Evolutionary conservation across 345 rosid species (phyloP).

Genomic region (Gynandropsis gynandra): DNA sequence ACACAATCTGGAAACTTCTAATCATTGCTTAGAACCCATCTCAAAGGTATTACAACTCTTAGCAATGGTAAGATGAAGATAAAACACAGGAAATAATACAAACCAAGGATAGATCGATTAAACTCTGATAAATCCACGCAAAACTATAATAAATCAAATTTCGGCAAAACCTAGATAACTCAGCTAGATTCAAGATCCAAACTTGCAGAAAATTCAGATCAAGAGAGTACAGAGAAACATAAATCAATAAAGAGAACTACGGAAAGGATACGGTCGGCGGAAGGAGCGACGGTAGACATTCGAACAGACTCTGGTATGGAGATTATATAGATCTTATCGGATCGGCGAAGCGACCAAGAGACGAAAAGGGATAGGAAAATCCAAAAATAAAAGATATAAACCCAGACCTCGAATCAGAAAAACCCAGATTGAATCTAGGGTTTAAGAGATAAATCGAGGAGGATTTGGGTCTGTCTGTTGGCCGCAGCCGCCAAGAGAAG

Average conservation of each 20-base stretch:
- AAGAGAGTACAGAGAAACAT: neutral
- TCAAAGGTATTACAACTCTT: no score
- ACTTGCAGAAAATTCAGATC: neutral
- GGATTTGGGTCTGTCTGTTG: slow-evolving; percentile 31
- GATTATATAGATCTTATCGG: slow-evolving; percentile 12
- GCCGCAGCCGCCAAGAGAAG: slow-evolving; percentile 23
- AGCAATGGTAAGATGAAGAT: no score
- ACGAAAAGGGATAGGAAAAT: neutral
- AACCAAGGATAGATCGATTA: neutral
- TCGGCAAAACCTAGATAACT: neutral
- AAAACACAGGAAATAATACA: neutral
- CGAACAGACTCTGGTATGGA: neutral
- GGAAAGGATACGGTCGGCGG: slow-evolving; percentile 64
- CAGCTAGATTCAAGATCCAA: no score
- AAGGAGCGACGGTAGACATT: slow-evolving; percentile 53
- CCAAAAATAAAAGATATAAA: slow-evolving; percentile 9
- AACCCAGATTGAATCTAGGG: slow-evolving; percentile 12
- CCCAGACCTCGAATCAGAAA: slow-evolving; percentile 3
- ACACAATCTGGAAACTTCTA: no score
- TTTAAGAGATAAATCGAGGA: slow-evolving; percentile 3
- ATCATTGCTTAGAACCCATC: no score
- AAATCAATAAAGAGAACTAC: neutral
- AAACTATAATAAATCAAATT: neutral
- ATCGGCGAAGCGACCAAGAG: neutral
- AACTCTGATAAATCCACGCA: neutral